Conservation (phyloP, 345 rosid species). For the Angophora floribunda region DNA sequence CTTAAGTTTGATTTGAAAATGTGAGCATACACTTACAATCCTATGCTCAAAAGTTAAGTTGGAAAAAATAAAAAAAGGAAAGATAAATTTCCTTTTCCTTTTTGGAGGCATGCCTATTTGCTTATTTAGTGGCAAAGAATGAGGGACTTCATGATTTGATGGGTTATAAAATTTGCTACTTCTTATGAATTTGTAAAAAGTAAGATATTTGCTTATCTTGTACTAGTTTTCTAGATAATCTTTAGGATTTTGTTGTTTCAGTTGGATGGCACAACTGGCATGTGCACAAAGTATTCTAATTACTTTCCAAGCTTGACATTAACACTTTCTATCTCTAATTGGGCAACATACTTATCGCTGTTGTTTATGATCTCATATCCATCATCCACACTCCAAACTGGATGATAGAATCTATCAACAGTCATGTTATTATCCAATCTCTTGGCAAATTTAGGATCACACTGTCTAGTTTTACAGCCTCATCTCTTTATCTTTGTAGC, state of each 20-base stretch:
- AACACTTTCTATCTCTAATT: neutral
- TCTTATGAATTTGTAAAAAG: too few species aligned
- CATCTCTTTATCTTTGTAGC: neutral
- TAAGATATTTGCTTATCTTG: neutral
- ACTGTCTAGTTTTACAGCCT: too few species aligned
- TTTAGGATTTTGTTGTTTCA: too few species aligned
- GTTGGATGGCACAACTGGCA: neutral
- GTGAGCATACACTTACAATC: neutral
- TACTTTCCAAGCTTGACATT: neutral
- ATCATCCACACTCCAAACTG: neutral
- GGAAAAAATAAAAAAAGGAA: neutral
- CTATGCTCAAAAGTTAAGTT: neutral
- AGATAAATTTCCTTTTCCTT: neutral
- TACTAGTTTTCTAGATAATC: neutral
- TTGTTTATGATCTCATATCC: neutral
- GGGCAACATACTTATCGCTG: neutral
- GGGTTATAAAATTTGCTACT: too few species aligned
- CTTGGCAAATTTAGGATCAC: neutral
- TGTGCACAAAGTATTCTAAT: neutral
- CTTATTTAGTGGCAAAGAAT: neutral
- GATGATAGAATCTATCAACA: neutral
- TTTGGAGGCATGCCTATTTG: neutral
- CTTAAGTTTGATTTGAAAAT: neutral
- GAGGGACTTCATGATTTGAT: neutral
- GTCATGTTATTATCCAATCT: neutral